phyloP scores from a whole-genome alignment of 768 basidiomycete species.

The Trametes punicea region DNA sequence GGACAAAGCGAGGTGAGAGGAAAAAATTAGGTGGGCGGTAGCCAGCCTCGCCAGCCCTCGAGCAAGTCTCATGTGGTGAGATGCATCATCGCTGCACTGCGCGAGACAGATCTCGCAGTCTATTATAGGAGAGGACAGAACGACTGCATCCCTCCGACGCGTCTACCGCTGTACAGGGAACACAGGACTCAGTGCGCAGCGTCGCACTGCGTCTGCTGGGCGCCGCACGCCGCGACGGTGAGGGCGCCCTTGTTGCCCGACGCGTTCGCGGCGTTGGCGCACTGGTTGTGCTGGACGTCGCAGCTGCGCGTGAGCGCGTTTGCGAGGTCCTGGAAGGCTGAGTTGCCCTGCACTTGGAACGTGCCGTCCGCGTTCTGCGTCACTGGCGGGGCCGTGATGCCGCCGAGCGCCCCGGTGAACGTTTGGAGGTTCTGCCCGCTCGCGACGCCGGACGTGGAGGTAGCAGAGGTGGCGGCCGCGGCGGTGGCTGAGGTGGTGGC shows the following conservation, averaged over 20 bases:
- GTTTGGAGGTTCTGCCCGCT: conserved; percentile 43
- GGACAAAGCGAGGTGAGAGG: background rate
- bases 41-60: conserved; percentile 10
- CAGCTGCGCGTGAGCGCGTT: conserved; percentile 50
- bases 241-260: conserved; percentile 45
- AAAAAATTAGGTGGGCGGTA: background rate
- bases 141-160: too few species aligned
- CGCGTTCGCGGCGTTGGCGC: conserved; percentile 53
- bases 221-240: conserved; percentile 45
- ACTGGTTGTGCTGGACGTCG: conserved; percentile 58
- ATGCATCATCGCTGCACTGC: conserved; percentile 7
- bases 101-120: too few species aligned
- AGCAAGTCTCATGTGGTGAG: conserved; percentile 8
- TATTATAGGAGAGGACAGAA: too few species aligned
- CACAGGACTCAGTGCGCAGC: conserved; percentile 27
- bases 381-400: conserved; percentile 45
- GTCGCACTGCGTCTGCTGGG: conserved; percentile 42
- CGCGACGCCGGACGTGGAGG: conserved; percentile 17
- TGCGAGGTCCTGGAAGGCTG: conserved; percentile 41
- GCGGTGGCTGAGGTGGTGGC: conserved; percentile 17
- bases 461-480: conserved; percentile 6
- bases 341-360: conserved; percentile 49
- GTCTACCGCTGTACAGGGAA: too few species aligned
- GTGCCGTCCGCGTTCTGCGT: conserved; percentile 38
- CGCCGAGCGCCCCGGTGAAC: conserved; percentile 46